These are phyloP conservation scores for Saccharomyces hybrid DNA, from an alignment of 1,139 yeast genomes.

Conservation along the genomic window DNA sequence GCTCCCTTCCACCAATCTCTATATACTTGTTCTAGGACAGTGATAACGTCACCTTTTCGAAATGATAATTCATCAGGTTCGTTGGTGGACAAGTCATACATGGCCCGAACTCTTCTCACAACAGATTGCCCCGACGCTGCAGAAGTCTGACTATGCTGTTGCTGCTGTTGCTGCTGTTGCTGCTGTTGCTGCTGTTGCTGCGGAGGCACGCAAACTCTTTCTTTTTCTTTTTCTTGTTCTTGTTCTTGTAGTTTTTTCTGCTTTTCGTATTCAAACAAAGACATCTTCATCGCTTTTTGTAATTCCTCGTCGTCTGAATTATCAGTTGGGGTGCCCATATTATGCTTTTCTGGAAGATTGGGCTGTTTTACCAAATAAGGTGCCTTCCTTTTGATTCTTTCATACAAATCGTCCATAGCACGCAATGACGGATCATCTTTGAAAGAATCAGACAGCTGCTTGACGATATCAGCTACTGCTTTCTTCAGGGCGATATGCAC, in stretches of 20 bases:
- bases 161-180: constrained; percentile 4
- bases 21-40: constrained; percentile 80
- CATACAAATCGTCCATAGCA: constrained; percentile 59
- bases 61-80: constrained; percentile 69
- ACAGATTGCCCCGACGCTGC: constrained; percentile 19
- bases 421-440: constrained; percentile 65
- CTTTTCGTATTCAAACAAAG: constrained; percentile 53
- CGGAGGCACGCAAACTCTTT: background rate
- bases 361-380: constrained; percentile 41
- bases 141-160: constrained; percentile 10
- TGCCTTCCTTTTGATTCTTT: constrained; percentile 37
- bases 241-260: constrained; percentile 8
- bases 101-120: constrained; percentile 68
- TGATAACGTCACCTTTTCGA: constrained; percentile 68
- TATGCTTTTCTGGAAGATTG: constrained; percentile 53
- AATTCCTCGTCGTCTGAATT: constrained; percentile 71
- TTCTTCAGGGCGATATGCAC: constrained; percentile 65
- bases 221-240: constrained; percentile 5
- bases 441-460: constrained; percentile 53
- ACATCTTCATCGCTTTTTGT: constrained; percentile 67
- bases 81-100: constrained; percentile 69
- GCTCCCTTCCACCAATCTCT: constrained; percentile 97
- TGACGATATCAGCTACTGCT: constrained; percentile 59
- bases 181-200: constrained; percentile 4
- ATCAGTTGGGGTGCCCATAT: constrained; percentile 43